Evolutionary conservation across 768 basidiomycete genomes (phyloP), one percentile per base, ranked within the genome.

Genomic region (Pleurotus giganteus): DNA sequence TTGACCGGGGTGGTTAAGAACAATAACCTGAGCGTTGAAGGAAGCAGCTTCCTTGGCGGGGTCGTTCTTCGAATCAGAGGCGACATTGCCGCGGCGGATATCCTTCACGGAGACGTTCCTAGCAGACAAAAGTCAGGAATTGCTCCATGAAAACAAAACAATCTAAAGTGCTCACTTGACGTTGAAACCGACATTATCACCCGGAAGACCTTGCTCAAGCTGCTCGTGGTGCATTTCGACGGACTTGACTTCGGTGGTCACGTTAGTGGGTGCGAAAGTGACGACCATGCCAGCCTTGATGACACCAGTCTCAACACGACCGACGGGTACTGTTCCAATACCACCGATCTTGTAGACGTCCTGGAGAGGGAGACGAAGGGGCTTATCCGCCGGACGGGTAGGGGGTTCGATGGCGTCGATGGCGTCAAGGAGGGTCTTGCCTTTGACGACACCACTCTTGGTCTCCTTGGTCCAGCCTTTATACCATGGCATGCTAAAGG

Each of bases 331-430:
- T 66, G 97, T 99, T 64, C 97, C 97, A 64, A 99, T 99, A 93
- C 97, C 97, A 79, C 97, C 97, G 68, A 99, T 99, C 85, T 99
- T 99, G 93, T 99, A 98, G 70, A 99, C 97, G 85, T 99, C 97
- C 86, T 99, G 96, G 74, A 97, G 94, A 67, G 96, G 94, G 64
- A 99, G 95, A 78, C 97, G 95, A 80, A 99, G 97, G 65, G 97
- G 96, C 84, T 98, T 98, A 82, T 99, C 97, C 71, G 90, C 88
- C 60, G 97, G 97, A 75, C 97, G 93, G 63, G 79, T 74, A 60
- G 97, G 97, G 69, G 97, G 94, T 70, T 99, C 97, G 69, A 99
- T 99, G 74, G 95, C 94, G 68, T 99, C 97, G 66, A 99, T 98
- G 71, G 97, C 95, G 73, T 99, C 97, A 65, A 99, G 93, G 61